Evolutionary conservation across 371 early-diverging fungal genomes (phyloP).

Genomic region (Chytridium lagenaria): DNA sequence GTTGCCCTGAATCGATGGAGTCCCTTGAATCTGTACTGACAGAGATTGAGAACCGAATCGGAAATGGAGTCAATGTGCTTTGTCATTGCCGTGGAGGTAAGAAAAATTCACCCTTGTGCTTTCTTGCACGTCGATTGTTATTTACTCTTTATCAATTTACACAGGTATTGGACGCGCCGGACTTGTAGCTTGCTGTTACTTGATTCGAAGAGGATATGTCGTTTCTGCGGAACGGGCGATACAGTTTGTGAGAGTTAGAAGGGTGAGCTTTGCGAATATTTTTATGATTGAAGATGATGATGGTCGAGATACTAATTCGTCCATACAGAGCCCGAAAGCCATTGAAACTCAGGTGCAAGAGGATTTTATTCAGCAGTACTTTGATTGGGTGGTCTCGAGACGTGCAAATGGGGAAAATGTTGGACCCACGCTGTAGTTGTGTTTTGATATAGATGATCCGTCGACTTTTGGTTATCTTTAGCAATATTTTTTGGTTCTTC

Average conservation of each 20-base stretch:
- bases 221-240: slow-evolving; percentile 61
- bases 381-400: neutral
- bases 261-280: slow-evolving; percentile 45
- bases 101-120: slow-evolving; percentile 17
- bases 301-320: too few relatives aligned
- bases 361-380: slow-evolving; percentile 65
- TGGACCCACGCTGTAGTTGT: neutral
- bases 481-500: neutral
- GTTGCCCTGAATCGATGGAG: slow-evolving; percentile 67
- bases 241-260: slow-evolving; percentile 57
- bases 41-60: slow-evolving; percentile 58
- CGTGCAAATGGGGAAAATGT: neutral
- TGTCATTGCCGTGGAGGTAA: slow-evolving; percentile 82
- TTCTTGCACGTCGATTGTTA: too few relatives aligned
- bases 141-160: slow-evolving; percentile 7
- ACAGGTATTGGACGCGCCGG: slow-evolving; percentile 81
- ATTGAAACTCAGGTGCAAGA: slow-evolving; percentile 73
- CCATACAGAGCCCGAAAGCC: slow-evolving; percentile 62
- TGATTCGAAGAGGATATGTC: slow-evolving; percentile 64
- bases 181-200: slow-evolving; percentile 76
- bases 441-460: neutral
- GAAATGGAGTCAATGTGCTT: slow-evolving; percentile 66
- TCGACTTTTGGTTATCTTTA: neutral
- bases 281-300: too few relatives aligned
- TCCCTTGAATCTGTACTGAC: slow-evolving; percentile 66